Conservation (phyloP, 164 flowering plant species). For the Aristolochia contorta region DNA sequence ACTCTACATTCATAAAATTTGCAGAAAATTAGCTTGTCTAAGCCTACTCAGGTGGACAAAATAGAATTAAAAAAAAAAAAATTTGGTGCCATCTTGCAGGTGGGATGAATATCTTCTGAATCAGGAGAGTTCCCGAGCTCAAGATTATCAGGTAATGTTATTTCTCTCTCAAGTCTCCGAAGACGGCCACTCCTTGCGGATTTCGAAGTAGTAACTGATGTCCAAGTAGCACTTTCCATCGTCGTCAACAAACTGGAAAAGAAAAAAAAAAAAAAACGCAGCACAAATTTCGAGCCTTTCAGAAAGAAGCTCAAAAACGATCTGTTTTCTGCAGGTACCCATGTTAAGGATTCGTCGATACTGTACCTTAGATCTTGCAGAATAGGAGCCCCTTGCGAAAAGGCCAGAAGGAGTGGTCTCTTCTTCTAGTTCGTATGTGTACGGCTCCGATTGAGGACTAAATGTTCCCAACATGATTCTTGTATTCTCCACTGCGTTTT, state of each 20-base stretch:
- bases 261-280: background rate
- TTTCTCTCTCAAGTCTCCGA: no score
- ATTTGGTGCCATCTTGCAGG: no score
- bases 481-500: constrained; percentile 34
- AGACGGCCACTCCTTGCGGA: constrained; percentile 40
- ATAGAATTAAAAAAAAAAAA: no score
- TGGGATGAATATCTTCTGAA: no score
- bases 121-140: no score
- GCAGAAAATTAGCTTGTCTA: background rate
- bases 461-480: constrained; percentile 50
- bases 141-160: no score
- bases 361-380: constrained; percentile 42
- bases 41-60: no score
- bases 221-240: constrained; percentile 53
- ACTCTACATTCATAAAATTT: background rate
- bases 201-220: constrained; percentile 40
- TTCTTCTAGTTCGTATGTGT: constrained; percentile 32
- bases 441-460: constrained; percentile 45
- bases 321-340: background rate
- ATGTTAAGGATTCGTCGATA: background rate
- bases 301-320: background rate
- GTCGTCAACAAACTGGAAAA: constrained; percentile 39
- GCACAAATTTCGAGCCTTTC: background rate
- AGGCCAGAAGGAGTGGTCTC: constrained; percentile 43
- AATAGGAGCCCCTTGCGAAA: constrained; percentile 44